These are phyloP conservation scores for Agrocybe pediades DNA, from an alignment of 768 basidiomycete species.

Conservation along the genomic window DNA sequence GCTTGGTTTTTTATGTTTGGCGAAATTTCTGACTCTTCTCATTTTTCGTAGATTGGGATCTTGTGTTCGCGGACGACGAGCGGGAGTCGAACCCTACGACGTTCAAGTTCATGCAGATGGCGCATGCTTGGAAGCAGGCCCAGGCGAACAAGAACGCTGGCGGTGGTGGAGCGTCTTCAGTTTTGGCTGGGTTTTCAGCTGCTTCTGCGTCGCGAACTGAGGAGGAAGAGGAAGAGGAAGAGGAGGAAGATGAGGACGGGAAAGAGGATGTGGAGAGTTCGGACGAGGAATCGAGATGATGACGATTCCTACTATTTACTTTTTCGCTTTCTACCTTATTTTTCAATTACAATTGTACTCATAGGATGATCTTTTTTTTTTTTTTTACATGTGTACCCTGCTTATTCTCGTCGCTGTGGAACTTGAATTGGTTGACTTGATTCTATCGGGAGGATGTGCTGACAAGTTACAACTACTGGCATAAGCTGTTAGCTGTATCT, in stretches of 20 bases:
- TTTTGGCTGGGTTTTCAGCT: slow-evolving; percentile 81
- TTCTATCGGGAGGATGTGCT: no score
- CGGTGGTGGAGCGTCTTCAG: slow-evolving; percentile 79
- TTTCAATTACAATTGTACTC: not conserved
- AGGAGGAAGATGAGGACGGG: slow-evolving; percentile 43
- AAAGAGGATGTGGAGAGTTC: slow-evolving; percentile 42
- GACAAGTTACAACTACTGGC: no score
- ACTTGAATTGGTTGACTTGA: no score
- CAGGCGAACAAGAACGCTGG: slow-evolving; percentile 93
- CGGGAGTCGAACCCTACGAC: slow-evolving; percentile 89
- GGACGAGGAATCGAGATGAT: slow-evolving; percentile 14
- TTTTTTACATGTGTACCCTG: no score
- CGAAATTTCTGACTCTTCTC: slow-evolving; percentile 79
- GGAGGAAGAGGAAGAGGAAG: slow-evolving; percentile 42
- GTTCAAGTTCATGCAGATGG: slow-evolving; percentile 96
- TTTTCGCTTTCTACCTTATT: not conserved
- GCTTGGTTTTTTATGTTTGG: not conserved
- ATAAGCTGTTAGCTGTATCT: not conserved
- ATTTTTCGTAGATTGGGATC: slow-evolving; percentile 89
- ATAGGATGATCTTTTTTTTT: not conserved
- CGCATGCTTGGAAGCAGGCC: slow-evolving; percentile 83
- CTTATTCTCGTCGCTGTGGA: no score
- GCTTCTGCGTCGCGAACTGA: slow-evolving; percentile 34
- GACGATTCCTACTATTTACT: not conserved
- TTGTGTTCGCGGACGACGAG: slow-evolving; percentile 96